Conservation (phyloP, 345 rosid genomes). For the Eucalyptus marginata region DNA sequence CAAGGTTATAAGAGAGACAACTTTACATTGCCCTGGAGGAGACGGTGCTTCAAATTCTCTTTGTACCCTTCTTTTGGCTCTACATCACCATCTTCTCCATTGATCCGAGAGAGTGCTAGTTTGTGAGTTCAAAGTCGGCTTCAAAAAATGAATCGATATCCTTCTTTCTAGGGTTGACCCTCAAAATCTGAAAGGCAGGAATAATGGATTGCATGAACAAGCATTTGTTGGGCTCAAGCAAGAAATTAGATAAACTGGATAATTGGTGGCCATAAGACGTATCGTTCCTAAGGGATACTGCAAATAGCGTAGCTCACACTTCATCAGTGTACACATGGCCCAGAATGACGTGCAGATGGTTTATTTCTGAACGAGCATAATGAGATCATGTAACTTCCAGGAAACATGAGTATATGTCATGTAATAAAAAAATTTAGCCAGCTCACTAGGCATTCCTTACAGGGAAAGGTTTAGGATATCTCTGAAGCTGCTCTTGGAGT, state of each 20-base stretch:
- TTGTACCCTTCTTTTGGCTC: neutral
- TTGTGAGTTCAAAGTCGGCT: constrained; percentile 19
- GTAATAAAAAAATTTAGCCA: neutral
- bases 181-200: constrained; percentile 17
- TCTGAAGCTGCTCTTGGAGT: constrained; percentile 27
- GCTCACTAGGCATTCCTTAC: neutral
- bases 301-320: neutral
- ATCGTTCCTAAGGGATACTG: neutral
- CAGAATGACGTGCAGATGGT: neutral
- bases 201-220: neutral
- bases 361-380: neutral
- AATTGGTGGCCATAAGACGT: neutral
- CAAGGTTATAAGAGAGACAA: neutral
- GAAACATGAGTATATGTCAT: neutral
- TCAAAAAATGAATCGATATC: constrained; percentile 16
- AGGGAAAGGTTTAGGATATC: constrained; percentile 27
- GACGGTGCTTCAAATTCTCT: neutral
- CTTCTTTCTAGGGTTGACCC: constrained; percentile 27
- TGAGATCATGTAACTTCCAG: neutral
- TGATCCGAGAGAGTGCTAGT: constrained; percentile 21
- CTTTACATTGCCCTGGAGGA: neutral
- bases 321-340: neutral
- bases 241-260: neutral
- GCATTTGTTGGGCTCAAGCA: neutral
- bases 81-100: constrained; percentile 9